Evolutionary conservation across 192 early-diverging fungal species (phyloP), one percentile per base, ranked within the genome.

Genomic region (Bifiguratus adelaidae): DNA sequence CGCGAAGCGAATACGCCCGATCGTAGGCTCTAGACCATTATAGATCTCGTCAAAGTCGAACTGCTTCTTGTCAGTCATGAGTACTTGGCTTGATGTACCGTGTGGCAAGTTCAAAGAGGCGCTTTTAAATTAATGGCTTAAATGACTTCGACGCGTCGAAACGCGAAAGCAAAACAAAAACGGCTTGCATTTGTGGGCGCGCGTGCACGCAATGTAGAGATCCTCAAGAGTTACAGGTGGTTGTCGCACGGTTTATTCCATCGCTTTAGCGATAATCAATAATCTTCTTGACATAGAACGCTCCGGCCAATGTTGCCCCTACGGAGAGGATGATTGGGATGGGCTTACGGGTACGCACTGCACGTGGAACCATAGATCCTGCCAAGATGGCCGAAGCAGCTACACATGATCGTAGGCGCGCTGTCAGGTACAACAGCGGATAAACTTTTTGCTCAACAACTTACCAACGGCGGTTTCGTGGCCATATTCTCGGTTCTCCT

Each of bases 1-100:
- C 9, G 71, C 65, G 25, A 78, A 44, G 38, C 73, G 65, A 19
- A 78, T 57, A n/a, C 63, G 41, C 0, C 76, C 70, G 9, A 60
- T 44, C 23, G 53, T 57, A 15, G 66, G 61, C 13, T 60, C 54
- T 32, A 74, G 49, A 8, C 70, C 76, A 34, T 62, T 65, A 37
- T 68, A 70, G 25, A 78, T 74, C 45, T 58, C 52, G 42, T 74
- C 71, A 35, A 74, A 74, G 35, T 78, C 70, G 43, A 58, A 49
- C 51, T 52, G 58, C 35, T 53, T 63, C 60, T 50, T 63, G 48
- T 59, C 72, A 38, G 65, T 16, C 68, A 70, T 62, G 37, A 28
- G n/a, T n/a, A n/a, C n/a, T n/a, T n/a, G n/a, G n/a, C n/a, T n/a
- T n/a, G n/a, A n/a, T n/a, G n/a, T n/a, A n/a, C n/a, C n/a, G n/a